Evolutionary conservation across 495 filamentous ascomycete genomes (phyloP).

Genomic region (Aspergillus asperescens): DNA sequence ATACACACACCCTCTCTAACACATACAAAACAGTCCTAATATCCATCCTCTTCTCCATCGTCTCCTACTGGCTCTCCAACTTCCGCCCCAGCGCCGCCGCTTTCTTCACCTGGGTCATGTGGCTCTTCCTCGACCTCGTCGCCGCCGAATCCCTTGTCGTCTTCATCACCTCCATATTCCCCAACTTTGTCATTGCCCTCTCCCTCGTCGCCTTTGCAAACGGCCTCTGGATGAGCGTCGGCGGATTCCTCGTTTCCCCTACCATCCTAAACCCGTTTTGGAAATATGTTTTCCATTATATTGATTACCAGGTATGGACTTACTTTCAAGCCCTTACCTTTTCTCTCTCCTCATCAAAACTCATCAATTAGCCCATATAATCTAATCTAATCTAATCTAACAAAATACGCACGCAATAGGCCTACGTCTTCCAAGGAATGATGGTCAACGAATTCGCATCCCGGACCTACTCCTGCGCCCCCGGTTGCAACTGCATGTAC

Average conservation of each 20-base stretch:
- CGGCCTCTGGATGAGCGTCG: constrained; percentile 80
- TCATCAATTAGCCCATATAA: not conserved
- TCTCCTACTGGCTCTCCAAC: constrained; percentile 76
- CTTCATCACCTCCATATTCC: constrained; percentile 63
- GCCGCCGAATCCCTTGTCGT: constrained; percentile 79
- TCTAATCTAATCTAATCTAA: too few relatives aligned
- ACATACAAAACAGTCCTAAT: constrained; percentile 53
- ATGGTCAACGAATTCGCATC: constrained; percentile 78
- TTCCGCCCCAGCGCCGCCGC: constrained; percentile 59
- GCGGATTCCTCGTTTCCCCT: constrained; percentile 71
- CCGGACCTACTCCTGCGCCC: constrained; percentile 55
- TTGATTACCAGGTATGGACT: constrained; percentile 69
- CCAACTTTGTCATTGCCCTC: constrained; percentile 71
- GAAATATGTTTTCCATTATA: constrained; percentile 79
- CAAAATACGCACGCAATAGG: constrained; percentile 26
- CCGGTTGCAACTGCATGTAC: constrained; percentile 64
- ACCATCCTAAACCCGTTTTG: constrained; percentile 72
- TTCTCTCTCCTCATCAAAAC: not conserved
- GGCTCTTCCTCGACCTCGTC: constrained; percentile 78
- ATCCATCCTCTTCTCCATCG: constrained; percentile 62
- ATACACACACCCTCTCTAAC: constrained; percentile 4
- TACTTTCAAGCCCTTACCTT: too few relatives aligned
- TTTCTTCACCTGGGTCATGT: constrained; percentile 79
- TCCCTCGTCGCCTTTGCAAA: constrained; percentile 77
- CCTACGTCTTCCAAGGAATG: constrained; percentile 85